Conservation (phyloP, 2,329 filamentous ascomycete genomes). For the Daldinia eschscholtzii region DNA sequence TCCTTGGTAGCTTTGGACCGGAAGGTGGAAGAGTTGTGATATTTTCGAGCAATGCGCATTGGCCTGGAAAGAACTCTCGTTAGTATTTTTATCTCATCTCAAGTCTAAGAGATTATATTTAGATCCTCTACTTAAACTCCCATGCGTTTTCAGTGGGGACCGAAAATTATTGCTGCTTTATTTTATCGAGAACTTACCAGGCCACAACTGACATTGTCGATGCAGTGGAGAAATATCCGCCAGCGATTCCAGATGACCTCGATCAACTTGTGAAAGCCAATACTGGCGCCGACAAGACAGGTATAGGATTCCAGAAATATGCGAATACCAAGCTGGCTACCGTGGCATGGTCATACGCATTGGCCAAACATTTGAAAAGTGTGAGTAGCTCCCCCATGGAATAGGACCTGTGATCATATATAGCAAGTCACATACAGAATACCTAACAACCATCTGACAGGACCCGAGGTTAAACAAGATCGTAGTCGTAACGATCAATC, state of each 20-base stretch:
- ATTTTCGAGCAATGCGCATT: constrained; percentile 53
- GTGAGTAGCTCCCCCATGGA: constrained; percentile 15
- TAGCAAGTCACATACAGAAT: background rate
- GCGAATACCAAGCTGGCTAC: constrained; percentile 57
- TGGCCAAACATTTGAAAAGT: constrained; percentile 52
- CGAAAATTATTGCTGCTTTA: background rate
- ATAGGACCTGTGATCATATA: background rate
- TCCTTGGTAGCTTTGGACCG: constrained; percentile 70
- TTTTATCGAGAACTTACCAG: background rate
- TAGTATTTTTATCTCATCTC: background rate
- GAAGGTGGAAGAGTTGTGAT: constrained; percentile 56
- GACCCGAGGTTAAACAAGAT: constrained; percentile 44
- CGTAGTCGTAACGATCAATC: constrained; percentile 44
- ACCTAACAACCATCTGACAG: constrained; percentile 9
- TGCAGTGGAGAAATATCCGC: constrained; percentile 53
- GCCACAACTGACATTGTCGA: constrained; percentile 24
- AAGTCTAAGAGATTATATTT: background rate
- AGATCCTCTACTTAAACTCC: background rate
- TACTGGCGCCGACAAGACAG: constrained; percentile 52
- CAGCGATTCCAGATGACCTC: constrained; percentile 53
- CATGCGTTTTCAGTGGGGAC: background rate
- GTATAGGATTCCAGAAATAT: constrained; percentile 59
- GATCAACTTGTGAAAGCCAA: constrained; percentile 54
- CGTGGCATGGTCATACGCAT: constrained; percentile 56
- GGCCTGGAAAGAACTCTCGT: constrained; percentile 52